Conservation (phyloP, 139 green algal genomes). For the Coccomyxa sp. region DNA sequence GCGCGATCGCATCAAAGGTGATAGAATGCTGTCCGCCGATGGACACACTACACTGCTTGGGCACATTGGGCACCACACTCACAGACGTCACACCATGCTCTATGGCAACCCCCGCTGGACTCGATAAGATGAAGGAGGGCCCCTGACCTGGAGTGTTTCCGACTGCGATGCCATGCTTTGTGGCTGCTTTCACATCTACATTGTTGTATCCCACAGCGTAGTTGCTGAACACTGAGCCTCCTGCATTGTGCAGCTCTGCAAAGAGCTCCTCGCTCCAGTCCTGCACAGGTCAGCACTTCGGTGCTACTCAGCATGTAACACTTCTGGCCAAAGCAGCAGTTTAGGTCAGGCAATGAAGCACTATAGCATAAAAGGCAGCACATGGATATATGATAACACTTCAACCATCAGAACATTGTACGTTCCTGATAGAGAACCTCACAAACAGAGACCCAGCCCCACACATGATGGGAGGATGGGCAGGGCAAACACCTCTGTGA, state of each 20-base stretch:
- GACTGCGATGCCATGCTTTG: slow-evolving; percentile 83
- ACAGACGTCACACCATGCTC: background rate
- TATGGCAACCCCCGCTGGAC: background rate
- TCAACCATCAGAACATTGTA: too few relatives aligned
- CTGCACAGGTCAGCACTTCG: slow-evolving; percentile 51
- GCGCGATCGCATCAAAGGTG: too few relatives aligned
- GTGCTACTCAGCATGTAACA: too few relatives aligned
- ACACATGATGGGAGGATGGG: background rate
- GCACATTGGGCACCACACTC: background rate
- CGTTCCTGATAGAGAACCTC: too few relatives aligned
- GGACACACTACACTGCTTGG: too few relatives aligned
- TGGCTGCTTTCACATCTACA: slow-evolving; percentile 87
- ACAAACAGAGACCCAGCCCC: too few relatives aligned
- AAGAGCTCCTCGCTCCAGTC: slow-evolving; percentile 91
- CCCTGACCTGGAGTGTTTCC: slow-evolving; percentile 92
- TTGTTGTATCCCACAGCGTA: slow-evolving; percentile 99
- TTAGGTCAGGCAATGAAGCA: background rate
- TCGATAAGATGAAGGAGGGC: background rate
- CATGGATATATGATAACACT: too few relatives aligned
- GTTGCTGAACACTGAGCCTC: slow-evolving; percentile 90
- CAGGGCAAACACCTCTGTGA: slow-evolving; percentile 73
- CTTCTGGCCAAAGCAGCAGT: background rate
- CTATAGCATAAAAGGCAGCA: background rate
- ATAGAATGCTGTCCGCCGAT: too few relatives aligned
- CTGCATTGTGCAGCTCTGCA: slow-evolving; percentile 74